phyloP scores from a whole-genome alignment of 306 rosid species.

The Bauhinia variegata region DNA sequence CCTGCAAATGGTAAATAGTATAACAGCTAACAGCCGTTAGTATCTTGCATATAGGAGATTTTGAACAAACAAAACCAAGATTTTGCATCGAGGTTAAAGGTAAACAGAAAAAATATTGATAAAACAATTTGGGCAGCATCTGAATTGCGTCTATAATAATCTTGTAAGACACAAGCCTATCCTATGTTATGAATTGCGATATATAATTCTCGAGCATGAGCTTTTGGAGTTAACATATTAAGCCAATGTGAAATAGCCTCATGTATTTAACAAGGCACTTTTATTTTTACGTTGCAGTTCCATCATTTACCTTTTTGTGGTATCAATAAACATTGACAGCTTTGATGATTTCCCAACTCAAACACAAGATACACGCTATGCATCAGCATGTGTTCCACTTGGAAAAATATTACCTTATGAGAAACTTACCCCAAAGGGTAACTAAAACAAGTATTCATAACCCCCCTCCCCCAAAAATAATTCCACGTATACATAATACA shows the following conservation, averaged over 20 bases:
- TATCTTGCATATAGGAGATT: constrained; percentile 4
- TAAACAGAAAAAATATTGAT: background rate
- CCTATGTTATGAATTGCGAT: background rate
- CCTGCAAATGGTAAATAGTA: constrained; percentile 58
- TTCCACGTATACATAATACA: background rate
- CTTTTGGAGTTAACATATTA: constrained; percentile 15
- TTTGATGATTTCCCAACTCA: constrained; percentile 21
- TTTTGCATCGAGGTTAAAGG: background rate
- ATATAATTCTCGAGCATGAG: constrained; percentile 2
- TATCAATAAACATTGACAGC: background rate
- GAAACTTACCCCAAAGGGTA: constrained; percentile 5
- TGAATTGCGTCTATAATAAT: background rate
- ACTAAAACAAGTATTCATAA: no score
- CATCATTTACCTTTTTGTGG: background rate
- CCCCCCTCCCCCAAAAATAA: no score
- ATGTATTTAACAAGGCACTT: background rate
- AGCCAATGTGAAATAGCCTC: background rate
- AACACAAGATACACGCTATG: constrained; percentile 13
- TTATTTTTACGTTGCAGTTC: background rate
- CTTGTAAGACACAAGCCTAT: background rate
- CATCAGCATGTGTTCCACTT: constrained; percentile 1
- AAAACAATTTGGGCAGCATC: background rate
- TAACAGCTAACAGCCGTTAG: background rate
- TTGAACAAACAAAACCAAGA: background rate
- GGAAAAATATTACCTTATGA: background rate